phyloP scores from a whole-genome alignment of 352 stramenopile species.

The Phytophthora boehmeriae region DNA sequence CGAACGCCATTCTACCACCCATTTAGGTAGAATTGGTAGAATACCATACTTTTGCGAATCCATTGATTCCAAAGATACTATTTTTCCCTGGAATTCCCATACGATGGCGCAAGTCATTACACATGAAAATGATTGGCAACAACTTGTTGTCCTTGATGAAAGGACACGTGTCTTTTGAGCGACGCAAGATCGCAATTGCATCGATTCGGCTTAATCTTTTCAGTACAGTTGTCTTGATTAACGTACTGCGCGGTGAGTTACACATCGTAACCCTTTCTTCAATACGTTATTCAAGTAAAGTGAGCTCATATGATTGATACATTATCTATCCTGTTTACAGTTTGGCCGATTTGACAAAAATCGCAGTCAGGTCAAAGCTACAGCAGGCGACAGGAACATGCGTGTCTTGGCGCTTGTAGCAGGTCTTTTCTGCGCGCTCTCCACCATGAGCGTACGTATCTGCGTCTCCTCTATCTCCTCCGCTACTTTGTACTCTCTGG shows the following conservation, averaged over 20 bases:
- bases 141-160: background rate
- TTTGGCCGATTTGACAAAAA: constrained; percentile 18
- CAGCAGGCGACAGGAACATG: constrained; percentile 18
- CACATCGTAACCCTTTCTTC: background rate
- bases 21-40: constrained; percentile 4
- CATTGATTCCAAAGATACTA: background rate
- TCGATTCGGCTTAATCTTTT: constrained; percentile 9
- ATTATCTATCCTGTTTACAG: too few species aligned
- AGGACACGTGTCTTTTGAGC: background rate
- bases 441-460: constrained; percentile 19
- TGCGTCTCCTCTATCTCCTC: background rate
- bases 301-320: too few species aligned
- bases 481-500: background rate
- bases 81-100: background rate
- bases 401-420: constrained; percentile 33
- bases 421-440: constrained; percentile 27
- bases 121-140: background rate
- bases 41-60: background rate
- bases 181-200: background rate
- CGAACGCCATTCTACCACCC: constrained; percentile 11
- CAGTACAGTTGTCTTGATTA: background rate
- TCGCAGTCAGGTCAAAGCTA: constrained; percentile 7
- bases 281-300: constrained; percentile 7
- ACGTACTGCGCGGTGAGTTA: background rate
- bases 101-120: background rate